Evolutionary conservation across 169 alveolate species (phyloP).

Genomic region (Toxoplasma gondii): DNA sequence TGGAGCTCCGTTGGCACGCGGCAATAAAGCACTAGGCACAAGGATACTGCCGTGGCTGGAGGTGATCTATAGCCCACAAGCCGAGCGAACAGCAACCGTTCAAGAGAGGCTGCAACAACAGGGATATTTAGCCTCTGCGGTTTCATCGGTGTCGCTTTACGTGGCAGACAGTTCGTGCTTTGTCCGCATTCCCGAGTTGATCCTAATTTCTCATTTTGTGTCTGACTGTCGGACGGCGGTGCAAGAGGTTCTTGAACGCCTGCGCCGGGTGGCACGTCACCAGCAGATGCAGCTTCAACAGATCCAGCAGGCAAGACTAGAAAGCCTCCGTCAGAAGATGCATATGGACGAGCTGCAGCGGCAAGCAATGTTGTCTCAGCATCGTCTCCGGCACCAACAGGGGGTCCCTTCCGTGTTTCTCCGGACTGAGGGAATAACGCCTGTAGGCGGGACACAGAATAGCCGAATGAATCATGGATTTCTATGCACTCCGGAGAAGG

Average conservation of each 20-base stretch:
- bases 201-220: conserved; percentile 15
- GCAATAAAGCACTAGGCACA: not conserved
- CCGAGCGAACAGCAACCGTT: not conserved
- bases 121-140: not conserved
- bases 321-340: not conserved
- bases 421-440: too few species aligned
- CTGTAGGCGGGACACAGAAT: not conserved
- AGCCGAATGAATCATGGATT: not conserved
- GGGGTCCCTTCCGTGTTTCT: too few species aligned
- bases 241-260: not conserved
- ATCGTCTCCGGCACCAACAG: too few species aligned
- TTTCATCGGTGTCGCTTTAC: conserved; percentile 33
- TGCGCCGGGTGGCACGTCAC: not conserved
- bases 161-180: conserved; percentile 1
- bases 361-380: not conserved
- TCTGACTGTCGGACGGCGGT: conserved; percentile 24
- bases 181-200: conserved; percentile 35
- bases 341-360: not conserved
- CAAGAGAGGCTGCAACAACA: conserved; percentile 6
- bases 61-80: conserved; percentile 20
- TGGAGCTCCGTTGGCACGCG: not conserved
- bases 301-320: conserved; percentile 6
- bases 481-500: too few species aligned
- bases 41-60: conserved; percentile 29
- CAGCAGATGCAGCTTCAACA: conserved; percentile 33